Evolutionary conservation across 179 eudicot species (phyloP).

Genomic region (Beta corolliflora): DNA sequence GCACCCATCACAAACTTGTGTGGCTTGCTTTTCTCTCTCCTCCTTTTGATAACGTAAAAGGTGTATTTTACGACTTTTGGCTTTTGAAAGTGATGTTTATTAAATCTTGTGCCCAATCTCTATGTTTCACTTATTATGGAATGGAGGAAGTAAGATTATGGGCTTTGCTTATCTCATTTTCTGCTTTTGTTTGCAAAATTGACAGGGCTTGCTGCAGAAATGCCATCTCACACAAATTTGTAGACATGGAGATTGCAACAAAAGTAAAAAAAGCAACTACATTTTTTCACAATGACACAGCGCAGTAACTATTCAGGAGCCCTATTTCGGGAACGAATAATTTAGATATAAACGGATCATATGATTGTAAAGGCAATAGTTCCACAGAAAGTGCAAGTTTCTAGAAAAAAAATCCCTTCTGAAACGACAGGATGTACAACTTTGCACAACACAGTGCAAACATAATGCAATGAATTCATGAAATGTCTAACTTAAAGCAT

Average conservation of each 20-base stretch:
- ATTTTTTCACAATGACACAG: background rate
- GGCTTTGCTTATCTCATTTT: slow-evolving; percentile 73
- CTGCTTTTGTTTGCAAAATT: slow-evolving; percentile 71
- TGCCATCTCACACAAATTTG: slow-evolving; percentile 5
- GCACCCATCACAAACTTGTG: too few species aligned
- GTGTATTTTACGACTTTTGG: too few species aligned
- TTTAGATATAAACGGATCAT: too few species aligned
- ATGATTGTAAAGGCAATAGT: background rate
- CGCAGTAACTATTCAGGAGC: background rate
- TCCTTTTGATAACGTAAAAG: too few species aligned
- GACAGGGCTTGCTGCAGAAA: slow-evolving; percentile 65
- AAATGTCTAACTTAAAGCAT: too few species aligned
- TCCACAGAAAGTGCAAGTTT: background rate
- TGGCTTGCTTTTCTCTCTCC: too few species aligned
- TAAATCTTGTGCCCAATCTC: too few species aligned
- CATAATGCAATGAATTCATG: too few species aligned
- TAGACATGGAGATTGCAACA: background rate
- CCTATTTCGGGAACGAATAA: background rate
- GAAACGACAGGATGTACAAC: background rate
- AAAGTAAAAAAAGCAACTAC: background rate
- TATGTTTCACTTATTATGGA: too few species aligned
- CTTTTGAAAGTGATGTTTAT: too few species aligned
- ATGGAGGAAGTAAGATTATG: slow-evolving; percentile 60
- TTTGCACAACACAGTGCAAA: too few species aligned
- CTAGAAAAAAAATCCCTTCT: background rate